Evolutionary conservation across 2,329 filamentous ascomycete genomes (phyloP), one percentile per base, ranked within the genome.

Genomic region (Diaporthe citrichinensis): DNA sequence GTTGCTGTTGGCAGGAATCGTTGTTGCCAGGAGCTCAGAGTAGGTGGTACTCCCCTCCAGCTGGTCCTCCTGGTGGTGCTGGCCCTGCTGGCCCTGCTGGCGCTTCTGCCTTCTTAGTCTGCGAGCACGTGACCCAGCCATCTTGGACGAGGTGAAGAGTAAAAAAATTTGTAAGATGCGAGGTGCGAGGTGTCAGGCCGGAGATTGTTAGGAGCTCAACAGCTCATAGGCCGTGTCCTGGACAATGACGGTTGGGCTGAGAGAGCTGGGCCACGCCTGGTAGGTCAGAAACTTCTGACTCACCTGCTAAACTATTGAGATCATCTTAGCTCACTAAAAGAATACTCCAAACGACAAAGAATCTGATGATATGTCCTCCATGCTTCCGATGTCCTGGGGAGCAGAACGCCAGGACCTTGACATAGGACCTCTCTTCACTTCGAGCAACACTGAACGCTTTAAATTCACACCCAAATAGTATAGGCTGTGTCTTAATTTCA

Each of bases 11-110:
- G 49, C 36, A 36, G 71, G 49, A 28, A 59, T 57, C 12, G 58
- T 55, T 15, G 73, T 61, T 15, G 39, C 55, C n/a, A 71, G 46
- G 25, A 72, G 68, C 25, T 72, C 68, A 14, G 53, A 57, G 46
- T 72, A 65, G 57, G 34, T 72, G 46, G 39, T 72, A 15, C 65
- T 73, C 31, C 28, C 65, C 49, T 28, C 2, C 17, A 69, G 34
- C 49, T 69, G 65, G 49, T 14, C 46, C 65, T 39, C 36, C 36
- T 39, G 36, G 36, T 39, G 36, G 36, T 28, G 36, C 0, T 39
- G 49, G 49, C 15, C 49, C 31, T 39, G 31, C 4, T 39, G 31
- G 23, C n/a, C 49, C 34, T 68, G 46, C 8, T 31, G 10, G 31
- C 15, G 23, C 34, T 41, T n/a, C 28, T 49, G 41, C 41, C 39